phyloP scores from a whole-genome alignment of 179 eudicot genomes.

The Kewa caespitosa region DNA sequence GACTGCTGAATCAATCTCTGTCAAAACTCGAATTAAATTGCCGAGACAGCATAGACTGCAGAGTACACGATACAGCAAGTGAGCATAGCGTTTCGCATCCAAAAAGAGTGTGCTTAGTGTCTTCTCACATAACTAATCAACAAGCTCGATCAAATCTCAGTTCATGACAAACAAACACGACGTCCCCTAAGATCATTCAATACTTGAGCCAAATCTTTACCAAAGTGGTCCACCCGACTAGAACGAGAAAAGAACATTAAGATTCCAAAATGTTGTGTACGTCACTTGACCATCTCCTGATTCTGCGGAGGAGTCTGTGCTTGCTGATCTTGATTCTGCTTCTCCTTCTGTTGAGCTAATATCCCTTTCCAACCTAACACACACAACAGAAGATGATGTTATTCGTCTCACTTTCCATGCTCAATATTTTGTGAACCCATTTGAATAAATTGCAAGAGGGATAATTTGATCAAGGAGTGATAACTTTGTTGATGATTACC shows the following conservation, averaged over 20 bases:
- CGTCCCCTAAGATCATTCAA: too few species aligned
- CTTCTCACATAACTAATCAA: neutral
- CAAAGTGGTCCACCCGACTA: neutral
- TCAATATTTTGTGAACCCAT: too few species aligned
- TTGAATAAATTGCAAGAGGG: neutral
- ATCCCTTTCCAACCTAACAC: slow-evolving; percentile 33
- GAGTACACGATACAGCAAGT: too few species aligned
- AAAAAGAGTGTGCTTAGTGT: too few species aligned
- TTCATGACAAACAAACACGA: too few species aligned
- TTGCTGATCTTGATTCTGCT: slow-evolving; percentile 20
- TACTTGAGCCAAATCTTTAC: neutral
- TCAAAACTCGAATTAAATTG: too few species aligned
- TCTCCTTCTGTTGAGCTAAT: slow-evolving; percentile 28
- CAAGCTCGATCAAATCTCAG: neutral
- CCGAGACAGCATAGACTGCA: too few species aligned
- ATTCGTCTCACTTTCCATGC: neutral
- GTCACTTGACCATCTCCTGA: slow-evolving; percentile 32
- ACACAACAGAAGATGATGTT: neutral
- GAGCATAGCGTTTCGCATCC: too few species aligned
- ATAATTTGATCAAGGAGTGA: neutral
- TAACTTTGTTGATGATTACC: slow-evolving; percentile 22
- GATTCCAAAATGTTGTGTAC: neutral
- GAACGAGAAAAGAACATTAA: neutral
- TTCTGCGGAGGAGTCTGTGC: slow-evolving; percentile 24
- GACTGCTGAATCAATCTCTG: too few species aligned